Base-by-base conservation (phyloP, 305 asterid species). In the Petunia hybrid region DNA sequence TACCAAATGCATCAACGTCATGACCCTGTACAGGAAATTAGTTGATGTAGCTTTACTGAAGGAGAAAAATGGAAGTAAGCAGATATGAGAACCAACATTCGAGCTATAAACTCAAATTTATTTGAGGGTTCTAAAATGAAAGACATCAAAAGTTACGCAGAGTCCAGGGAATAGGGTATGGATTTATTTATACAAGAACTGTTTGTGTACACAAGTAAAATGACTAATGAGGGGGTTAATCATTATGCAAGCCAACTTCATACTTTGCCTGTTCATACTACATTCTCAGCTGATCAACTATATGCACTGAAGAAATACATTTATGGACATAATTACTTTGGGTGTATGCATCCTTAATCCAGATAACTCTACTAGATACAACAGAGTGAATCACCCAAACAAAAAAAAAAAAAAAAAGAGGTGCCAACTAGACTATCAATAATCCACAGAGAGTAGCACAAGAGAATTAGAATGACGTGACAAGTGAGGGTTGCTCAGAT, bases 1-100 rank as follows among this genome's bases (percentile, higher is more conserved):
- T 93, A 70, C 98, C 99, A 86, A 86, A 94, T 68, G 98, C 92
- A 88, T 97, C 98, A 84, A 94, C 89, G 87, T 97, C 97, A 59
- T 97, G 98, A 83, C 99, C 99, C 99, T 97, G 91, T 61, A 41
- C 31, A 77, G 59, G 71, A 57, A 41, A 65, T 59, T 65, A 77
- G 80, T 31, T 56, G 39, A 66, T 42, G 36, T 10, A 53, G 68
- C 78, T 73, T 48, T 53, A 36, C 64, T 51, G 8, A 68, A 56
- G 40, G 57, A 78, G 14, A 65, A 65, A 62, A 66, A 65, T 8
- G 46, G 1, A 56, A 53, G 63, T 22, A 14, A 14, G 64, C 46
- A n/a, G 48, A 64, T 41, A 65, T 0, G 8, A 46, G 10, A 53
- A 79, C 51, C 55, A 65, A 79, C 51, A 79, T 36, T 36, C 62